phyloP scores from a whole-genome alignment of 306 rosid species.

The Dalbergia cultrata region DNA sequence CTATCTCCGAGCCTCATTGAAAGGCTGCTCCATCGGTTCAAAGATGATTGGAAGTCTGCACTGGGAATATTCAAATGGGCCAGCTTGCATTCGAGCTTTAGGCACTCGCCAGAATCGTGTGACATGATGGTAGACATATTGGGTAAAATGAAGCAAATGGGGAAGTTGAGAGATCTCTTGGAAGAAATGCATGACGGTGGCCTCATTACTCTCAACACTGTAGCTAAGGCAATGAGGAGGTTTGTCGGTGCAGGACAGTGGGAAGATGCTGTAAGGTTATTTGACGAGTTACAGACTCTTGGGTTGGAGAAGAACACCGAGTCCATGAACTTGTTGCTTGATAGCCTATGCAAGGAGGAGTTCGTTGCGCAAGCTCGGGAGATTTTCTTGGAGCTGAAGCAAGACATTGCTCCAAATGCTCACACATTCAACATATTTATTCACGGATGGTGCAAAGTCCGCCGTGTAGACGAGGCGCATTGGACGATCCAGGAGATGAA shows the following conservation, averaged over 20 bases:
- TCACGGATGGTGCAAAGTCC: slow-evolving; percentile 90
- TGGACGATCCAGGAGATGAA: slow-evolving; percentile 96
- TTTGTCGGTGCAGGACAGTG: slow-evolving; percentile 82
- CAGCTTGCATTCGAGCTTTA: slow-evolving; percentile 53
- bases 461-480: slow-evolving; percentile 82
- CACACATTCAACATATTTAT: slow-evolving; percentile 82
- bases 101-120: slow-evolving; percentile 60
- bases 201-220: slow-evolving; percentile 58
- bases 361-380: slow-evolving; percentile 75
- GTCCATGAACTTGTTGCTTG: slow-evolving; percentile 88
- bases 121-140: slow-evolving; percentile 75
- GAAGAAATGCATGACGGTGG: slow-evolving; percentile 61
- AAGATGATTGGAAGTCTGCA: slow-evolving; percentile 91
- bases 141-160: slow-evolving; percentile 84
- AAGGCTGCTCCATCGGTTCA: slow-evolving; percentile 64
- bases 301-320: slow-evolving; percentile 82
- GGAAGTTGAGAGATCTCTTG: slow-evolving; percentile 58
- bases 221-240: slow-evolving; percentile 84
- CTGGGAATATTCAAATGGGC: slow-evolving; percentile 90
- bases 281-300: slow-evolving; percentile 68
- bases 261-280: slow-evolving; percentile 75
- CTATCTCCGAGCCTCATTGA: slow-evolving; percentile 58
- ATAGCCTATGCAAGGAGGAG: slow-evolving; percentile 83
- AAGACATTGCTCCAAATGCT: slow-evolving; percentile 72
- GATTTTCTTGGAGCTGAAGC: slow-evolving; percentile 70